Conservation (phyloP, 768 basidiomycete genomes). For the Boletus sp. region DNA sequence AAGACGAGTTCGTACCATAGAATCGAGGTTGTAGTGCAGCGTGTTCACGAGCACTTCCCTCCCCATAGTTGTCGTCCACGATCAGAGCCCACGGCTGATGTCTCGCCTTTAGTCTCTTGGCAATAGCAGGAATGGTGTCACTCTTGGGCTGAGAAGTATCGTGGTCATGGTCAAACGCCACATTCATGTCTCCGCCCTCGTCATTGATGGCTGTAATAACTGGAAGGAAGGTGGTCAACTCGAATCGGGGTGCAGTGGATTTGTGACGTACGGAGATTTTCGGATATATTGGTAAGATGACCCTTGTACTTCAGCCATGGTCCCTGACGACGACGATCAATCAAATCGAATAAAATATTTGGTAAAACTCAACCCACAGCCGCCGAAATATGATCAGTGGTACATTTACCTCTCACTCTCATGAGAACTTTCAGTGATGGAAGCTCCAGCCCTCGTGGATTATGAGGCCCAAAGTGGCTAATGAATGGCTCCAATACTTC, state of each 20-base stretch:
- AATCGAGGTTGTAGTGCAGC: constrained; percentile 96
- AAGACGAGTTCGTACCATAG: constrained; percentile 53
- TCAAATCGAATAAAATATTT: background rate
- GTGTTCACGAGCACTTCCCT: constrained; percentile 97
- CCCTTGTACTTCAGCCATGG: constrained; percentile 99
- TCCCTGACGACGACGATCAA: constrained; percentile 49
- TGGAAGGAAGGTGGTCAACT: constrained; percentile 29
- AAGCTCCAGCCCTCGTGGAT: constrained; percentile 65
- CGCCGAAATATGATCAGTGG: constrained; percentile 97
- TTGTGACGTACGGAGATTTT: constrained; percentile 76
- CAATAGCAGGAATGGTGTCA: constrained; percentile 88
- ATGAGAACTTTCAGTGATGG: constrained; percentile 82
- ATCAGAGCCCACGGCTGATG: constrained; percentile 89
- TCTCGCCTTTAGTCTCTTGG: constrained; percentile 83
- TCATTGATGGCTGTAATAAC: constrained; percentile 96
- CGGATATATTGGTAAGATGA: constrained; percentile 93
- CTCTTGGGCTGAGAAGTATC: constrained; percentile 40
- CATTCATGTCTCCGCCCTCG: constrained; percentile 90
- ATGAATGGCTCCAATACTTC: constrained; percentile 85
- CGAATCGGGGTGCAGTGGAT: background rate
- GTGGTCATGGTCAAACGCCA: constrained; percentile 77
- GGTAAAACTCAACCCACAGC: constrained; percentile 54
- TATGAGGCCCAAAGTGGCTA: constrained; percentile 62
- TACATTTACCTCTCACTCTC: constrained; percentile 96
- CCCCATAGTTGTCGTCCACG: constrained; percentile 97